A percentile compares a stretch with the other conserved stretches of the same genome.
phyloP scores from a whole-genome alignment of 345 rosid species.

The Pseudoturritis turrita region DNA sequence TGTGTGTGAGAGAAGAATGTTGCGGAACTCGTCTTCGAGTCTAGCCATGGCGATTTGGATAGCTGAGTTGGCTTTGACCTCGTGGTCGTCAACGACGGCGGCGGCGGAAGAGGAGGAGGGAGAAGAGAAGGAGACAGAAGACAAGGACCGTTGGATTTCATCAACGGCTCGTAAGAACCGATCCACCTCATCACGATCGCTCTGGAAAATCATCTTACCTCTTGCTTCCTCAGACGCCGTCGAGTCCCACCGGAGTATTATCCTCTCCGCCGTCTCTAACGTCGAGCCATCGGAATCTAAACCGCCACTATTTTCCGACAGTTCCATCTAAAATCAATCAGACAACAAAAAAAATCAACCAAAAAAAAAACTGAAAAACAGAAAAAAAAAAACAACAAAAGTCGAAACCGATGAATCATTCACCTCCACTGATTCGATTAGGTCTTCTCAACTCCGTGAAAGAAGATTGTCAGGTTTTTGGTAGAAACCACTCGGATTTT shows the following conservation, averaged over 20 bases:
- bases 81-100: conserved; percentile 18
- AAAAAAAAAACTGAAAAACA: background rate
- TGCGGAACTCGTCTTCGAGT: conserved; percentile 93
- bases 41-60: conserved; percentile 99
- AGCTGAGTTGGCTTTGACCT: conserved; percentile 53
- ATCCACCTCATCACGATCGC: conserved; percentile 76
- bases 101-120: conserved; percentile 23
- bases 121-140: conserved; percentile 39
- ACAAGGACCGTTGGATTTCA: conserved; percentile 59
- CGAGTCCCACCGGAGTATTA: conserved; percentile 88
- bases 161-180: conserved; percentile 81
- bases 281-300: conserved; percentile 11
- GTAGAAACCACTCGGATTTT: background rate
- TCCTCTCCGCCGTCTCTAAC: conserved; percentile 62
- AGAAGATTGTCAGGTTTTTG: conserved; percentile 9
- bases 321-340: conserved; percentile 21
- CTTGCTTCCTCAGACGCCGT: conserved; percentile 68
- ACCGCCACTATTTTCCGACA: conserved; percentile 11
- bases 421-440: background rate
- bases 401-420: background rate
- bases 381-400: background rate
- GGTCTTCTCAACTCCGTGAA: background rate
- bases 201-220: conserved; percentile 81
- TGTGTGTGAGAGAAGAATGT: conserved; percentile 57
- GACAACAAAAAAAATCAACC: background rate